phyloP scores from a whole-genome alignment of 495 filamentous ascomycete species.

The Trypethelium eluteriae region DNA sequence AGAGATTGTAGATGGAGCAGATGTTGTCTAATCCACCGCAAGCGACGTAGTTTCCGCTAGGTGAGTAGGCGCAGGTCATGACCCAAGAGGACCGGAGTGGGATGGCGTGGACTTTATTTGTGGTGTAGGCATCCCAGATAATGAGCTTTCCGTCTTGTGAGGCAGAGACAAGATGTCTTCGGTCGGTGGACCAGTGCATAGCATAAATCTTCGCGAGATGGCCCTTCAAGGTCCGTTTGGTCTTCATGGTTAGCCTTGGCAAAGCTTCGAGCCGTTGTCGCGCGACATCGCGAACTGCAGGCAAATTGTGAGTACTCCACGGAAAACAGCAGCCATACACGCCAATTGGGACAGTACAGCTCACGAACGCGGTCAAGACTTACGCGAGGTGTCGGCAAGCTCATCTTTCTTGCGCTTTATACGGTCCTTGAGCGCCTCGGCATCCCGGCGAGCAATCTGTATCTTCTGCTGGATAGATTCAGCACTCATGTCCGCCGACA shows the following conservation, averaged over 20 bases:
- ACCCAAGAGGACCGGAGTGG: conserved; percentile 98
- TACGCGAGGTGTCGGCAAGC: conserved; percentile 92
- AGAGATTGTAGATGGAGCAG: conserved; percentile 98
- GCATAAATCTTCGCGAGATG: conserved; percentile 99
- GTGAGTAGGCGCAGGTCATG: conserved; percentile 99
- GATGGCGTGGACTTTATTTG: conserved; percentile 98
- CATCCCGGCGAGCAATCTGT: conserved; percentile 92
- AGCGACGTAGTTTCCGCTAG: conserved; percentile 94
- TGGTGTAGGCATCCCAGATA: conserved; percentile 99
- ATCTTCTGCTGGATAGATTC: conserved; percentile 82
- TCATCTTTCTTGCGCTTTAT: conserved; percentile 99
- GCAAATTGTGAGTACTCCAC: conserved; percentile 21
- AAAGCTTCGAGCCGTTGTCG: conserved; percentile 79
- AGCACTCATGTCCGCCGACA: conserved; percentile 53
- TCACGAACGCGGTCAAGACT: conserved; percentile 39
- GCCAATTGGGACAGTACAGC: conserved; percentile 8
- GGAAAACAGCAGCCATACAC: neutral
- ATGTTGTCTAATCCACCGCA: conserved; percentile 99
- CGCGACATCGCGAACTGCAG: conserved; percentile 80
- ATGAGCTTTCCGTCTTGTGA: conserved; percentile 99
- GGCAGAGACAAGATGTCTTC: conserved; percentile 93
- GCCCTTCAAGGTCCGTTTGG: conserved; percentile 88
- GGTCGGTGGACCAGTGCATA: conserved; percentile 99
- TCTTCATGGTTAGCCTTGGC: conserved; percentile 91
- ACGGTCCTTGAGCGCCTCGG: conserved; percentile 93